Conservation (phyloP, 164 flowering plant genomes). For the Chimonanthus salicifolius region DNA sequence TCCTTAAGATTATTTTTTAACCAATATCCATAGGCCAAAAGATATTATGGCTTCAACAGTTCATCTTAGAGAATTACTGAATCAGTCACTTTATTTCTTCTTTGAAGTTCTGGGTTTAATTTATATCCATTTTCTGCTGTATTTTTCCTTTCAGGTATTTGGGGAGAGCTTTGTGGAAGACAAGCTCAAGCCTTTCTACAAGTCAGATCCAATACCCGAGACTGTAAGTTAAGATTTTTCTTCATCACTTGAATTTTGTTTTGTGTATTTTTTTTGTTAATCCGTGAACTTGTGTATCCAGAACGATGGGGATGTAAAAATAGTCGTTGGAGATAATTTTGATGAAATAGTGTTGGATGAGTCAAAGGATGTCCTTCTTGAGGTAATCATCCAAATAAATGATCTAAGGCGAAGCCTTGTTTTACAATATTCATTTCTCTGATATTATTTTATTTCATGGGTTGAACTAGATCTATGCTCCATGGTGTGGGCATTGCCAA, state of each 20-base stretch:
- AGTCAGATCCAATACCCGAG: slow-evolving; percentile 93
- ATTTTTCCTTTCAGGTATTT: slow-evolving; percentile 44
- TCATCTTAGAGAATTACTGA: neutral
- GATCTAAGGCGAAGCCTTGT: neutral
- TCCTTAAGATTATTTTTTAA: neutral
- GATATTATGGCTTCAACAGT: neutral
- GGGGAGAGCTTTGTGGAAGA: slow-evolving; percentile 69
- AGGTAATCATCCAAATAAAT: slow-evolving; percentile 39
- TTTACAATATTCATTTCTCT: neutral
- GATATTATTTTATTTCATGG: slow-evolving; percentile 4
- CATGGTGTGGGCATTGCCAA: slow-evolving; percentile 99
- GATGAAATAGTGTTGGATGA: slow-evolving; percentile 93
- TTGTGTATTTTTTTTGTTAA: neutral
- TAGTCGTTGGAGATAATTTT: slow-evolving; percentile 85
- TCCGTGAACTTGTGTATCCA: slow-evolving; percentile 19
- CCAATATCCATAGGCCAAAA: neutral
- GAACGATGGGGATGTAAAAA: slow-evolving; percentile 89
- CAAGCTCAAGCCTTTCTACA: slow-evolving; percentile 81
- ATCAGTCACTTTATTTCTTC: neutral
- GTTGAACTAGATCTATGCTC: slow-evolving; percentile 76
- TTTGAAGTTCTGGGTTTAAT: neutral
- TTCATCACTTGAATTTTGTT: neutral
- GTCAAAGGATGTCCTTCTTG: slow-evolving; percentile 97
- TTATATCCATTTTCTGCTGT: neutral
- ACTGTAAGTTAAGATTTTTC: slow-evolving; percentile 38